phyloP scores from a whole-genome alignment of 2,329 filamentous ascomycete species.

The Shiraia bambusicola region DNA sequence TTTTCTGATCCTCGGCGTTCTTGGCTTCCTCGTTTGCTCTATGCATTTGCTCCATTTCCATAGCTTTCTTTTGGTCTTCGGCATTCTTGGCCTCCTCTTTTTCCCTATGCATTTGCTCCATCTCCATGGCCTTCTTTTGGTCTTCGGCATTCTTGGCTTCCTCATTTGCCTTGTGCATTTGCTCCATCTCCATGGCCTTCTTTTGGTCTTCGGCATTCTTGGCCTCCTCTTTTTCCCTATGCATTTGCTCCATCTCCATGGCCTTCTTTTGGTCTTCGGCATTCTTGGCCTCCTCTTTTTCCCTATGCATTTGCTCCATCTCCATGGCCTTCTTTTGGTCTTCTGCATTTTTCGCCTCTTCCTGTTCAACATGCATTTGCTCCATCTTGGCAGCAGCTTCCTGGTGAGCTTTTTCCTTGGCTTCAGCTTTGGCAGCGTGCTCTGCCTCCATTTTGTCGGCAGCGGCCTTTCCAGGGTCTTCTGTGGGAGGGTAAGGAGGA shows the following conservation, averaged over 20 bases:
- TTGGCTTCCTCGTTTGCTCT: slow-evolving; percentile 8
- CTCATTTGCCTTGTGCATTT: slow-evolving; percentile 4
- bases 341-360: slow-evolving; percentile 17
- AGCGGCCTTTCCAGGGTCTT: slow-evolving; percentile 9
- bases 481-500: slow-evolving; percentile 10
- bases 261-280: slow-evolving; percentile 5
- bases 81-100: background rate
- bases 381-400: slow-evolving; percentile 19
- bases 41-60: slow-evolving; percentile 6
- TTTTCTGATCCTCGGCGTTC: slow-evolving; percentile 5
- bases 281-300: slow-evolving; percentile 8
- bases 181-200: slow-evolving; percentile 5
- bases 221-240: slow-evolving; percentile 1
- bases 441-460: slow-evolving; percentile 21
- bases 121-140: slow-evolving; percentile 4
- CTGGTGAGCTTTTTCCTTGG: slow-evolving; percentile 18
- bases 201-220: slow-evolving; percentile 1
- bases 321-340: slow-evolving; percentile 12
- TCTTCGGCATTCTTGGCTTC: slow-evolving; percentile 6
- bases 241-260: slow-evolving; percentile 5
- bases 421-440: slow-evolving; percentile 23
- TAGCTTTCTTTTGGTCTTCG: slow-evolving; percentile 5
- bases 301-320: slow-evolving; percentile 12
- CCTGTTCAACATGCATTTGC: slow-evolving; percentile 17
- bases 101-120: slow-evolving; percentile 5